A percentile compares a stretch with the other conserved stretches of the same genome.
These are phyloP conservation scores for Fragaria vesca DNA, from an alignment of 306 rosid genomes.

Conservation along the genomic window DNA sequence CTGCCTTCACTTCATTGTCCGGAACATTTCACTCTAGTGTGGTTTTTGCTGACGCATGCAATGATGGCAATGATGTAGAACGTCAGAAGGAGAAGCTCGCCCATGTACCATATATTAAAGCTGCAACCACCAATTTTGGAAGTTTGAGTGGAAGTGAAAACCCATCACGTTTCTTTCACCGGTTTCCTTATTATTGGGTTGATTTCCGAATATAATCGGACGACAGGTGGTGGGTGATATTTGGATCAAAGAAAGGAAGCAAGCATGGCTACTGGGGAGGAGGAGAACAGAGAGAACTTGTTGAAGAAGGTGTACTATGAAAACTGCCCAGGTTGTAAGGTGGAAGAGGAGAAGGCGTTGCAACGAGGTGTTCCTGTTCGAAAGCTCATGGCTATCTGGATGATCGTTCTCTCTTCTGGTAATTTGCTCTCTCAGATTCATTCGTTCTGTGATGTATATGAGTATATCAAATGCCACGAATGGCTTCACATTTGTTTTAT, in stretches of 20 bases:
- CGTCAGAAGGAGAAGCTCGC: background rate
- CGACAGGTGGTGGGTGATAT: background rate
- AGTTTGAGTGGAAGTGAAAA: background rate
- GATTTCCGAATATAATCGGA: background rate
- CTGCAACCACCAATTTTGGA: too few species aligned
- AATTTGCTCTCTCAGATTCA: background rate
- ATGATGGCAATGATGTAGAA: background rate
- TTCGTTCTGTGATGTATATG: background rate
- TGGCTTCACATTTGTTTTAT: background rate
- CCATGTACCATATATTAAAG: background rate
- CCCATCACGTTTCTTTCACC: background rate
- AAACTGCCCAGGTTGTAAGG: slow-evolving; percentile 79
- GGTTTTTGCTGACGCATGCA: slow-evolving; percentile 21
- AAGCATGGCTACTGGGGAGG: slow-evolving; percentile 26
- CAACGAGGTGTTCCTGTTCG: slow-evolving; percentile 42
- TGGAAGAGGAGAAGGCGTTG: slow-evolving; percentile 45
- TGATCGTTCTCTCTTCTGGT: slow-evolving; percentile 54
- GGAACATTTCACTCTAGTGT: background rate
- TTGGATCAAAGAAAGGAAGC: background rate
- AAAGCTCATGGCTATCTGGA: slow-evolving; percentile 42
- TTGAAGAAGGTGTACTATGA: slow-evolving; percentile 52
- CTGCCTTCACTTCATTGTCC: background rate
- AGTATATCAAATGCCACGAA: background rate
- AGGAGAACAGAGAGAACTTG: slow-evolving; percentile 35
- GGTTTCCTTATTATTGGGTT: background rate